Evolutionary conservation across 805 yeast species (phyloP).

Genomic region (Starmerella tilneyi): DNA sequence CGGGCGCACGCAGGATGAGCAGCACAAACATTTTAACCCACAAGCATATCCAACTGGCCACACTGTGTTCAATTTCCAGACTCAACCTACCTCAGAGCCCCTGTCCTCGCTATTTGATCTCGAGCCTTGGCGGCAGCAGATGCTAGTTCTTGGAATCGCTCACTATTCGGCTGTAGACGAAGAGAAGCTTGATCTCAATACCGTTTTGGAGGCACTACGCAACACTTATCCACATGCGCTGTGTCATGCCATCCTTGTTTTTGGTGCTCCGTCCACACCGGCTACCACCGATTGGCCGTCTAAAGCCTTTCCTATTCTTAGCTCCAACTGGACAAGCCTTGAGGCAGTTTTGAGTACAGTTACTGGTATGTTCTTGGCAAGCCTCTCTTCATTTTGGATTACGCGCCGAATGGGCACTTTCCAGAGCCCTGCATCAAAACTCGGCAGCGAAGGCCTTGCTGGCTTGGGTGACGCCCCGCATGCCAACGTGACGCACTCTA

Average conservation of each 20-base stretch:
- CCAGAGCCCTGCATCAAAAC: conserved; percentile 48
- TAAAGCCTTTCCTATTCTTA: conserved; percentile 23
- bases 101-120: conserved; percentile 68
- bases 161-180: conserved; percentile 26
- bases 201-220: conserved; percentile 36
- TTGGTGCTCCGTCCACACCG: conserved; percentile 31
- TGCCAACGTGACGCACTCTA: too few species aligned
- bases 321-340: conserved; percentile 31
- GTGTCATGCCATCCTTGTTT: conserved; percentile 45
- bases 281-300: conserved; percentile 14
- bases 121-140: conserved; percentile 77
- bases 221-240: conserved; percentile 43
- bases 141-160: conserved; percentile 40
- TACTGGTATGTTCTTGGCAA: conserved; percentile 50
- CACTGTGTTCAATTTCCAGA: conserved; percentile 47
- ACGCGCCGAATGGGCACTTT: conserved; percentile 71
- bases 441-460: too few species aligned
- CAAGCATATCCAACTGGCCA: conserved; percentile 75
- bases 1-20: neutral
- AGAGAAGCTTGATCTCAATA: conserved; percentile 22
- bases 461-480: too few species aligned
- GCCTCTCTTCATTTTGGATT: conserved; percentile 53
- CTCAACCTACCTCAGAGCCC: conserved; percentile 42
- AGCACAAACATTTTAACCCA: conserved; percentile 50
- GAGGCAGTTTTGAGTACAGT: conserved; percentile 70